A percentile compares a stretch with the other conserved stretches of the same genome.
Conservation (phyloP, 768 basidiomycete genomes). For the Punctularia strigosozonata region DNA sequence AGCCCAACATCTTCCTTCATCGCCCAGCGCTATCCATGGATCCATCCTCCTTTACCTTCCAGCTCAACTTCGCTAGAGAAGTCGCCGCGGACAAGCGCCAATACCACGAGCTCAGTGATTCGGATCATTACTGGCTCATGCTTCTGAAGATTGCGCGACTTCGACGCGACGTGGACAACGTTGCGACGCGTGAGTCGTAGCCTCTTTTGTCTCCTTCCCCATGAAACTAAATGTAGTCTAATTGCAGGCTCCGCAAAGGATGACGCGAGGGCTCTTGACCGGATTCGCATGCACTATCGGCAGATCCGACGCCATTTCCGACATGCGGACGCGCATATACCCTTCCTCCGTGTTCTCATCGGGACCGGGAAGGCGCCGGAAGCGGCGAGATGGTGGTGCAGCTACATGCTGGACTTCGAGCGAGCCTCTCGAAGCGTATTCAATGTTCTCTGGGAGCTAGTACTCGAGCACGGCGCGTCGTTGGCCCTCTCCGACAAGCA, state of each 20-base stretch:
- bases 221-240: not conserved
- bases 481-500: no score
- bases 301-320: conserved; percentile 24
- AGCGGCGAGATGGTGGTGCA: conserved; percentile 12
- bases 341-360: conserved; percentile 34
- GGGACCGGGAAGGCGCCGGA: conserved; percentile 13
- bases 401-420: not conserved
- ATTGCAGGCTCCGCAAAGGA: not conserved
- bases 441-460: no score
- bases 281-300: conserved; percentile 29
- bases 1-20: conserved; percentile 31
- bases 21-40: no score
- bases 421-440: no score
- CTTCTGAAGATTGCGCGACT: conserved; percentile 25
- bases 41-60: no score
- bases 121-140: conserved; percentile 60
- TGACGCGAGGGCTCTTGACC: conserved; percentile 5
- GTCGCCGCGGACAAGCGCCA: conserved; percentile 32
- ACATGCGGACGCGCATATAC: conserved; percentile 31
- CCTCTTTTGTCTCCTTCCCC: not conserved
- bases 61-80: conserved; percentile 33
- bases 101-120: conserved; percentile 17
- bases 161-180: not conserved
- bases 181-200: not conserved
- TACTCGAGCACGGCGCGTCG: no score